phyloP scores from a whole-genome alignment of 2,329 filamentous ascomycete species.

The Annulohypoxylon truncatum region DNA sequence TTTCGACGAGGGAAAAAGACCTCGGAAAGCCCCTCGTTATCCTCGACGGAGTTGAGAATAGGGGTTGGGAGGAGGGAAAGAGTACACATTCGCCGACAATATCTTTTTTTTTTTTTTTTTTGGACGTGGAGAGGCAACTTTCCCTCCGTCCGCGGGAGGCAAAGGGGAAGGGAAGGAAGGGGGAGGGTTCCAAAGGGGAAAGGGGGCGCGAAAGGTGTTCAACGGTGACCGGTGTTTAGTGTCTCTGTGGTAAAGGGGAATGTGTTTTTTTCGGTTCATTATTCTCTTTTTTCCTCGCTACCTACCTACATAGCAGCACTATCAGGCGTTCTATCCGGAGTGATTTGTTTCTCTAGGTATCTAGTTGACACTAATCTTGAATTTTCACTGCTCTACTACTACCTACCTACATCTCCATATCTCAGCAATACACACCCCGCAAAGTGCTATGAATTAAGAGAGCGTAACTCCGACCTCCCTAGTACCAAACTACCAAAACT shows the following conservation, averaged over 20 bases:
- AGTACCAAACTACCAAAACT: neutral
- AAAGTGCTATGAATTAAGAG: neutral
- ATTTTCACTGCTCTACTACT: slow-evolving; percentile 21
- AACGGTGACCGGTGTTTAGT: slow-evolving; percentile 32
- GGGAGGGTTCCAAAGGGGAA: neutral
- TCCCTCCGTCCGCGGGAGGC: slow-evolving; percentile 6
- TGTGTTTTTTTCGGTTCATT: slow-evolving; percentile 22
- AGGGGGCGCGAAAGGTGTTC: slow-evolving; percentile 34
- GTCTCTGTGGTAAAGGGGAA: slow-evolving; percentile 28
- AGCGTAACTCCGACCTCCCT: neutral
- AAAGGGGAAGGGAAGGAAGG: neutral
- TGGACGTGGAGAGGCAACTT: slow-evolving; percentile 9
- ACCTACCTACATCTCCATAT: neutral
- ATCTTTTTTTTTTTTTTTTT: neutral
- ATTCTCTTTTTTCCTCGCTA: slow-evolving; percentile 7
- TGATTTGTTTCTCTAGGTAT: slow-evolving; percentile 16
- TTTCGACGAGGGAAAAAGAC: neutral
- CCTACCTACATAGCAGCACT: slow-evolving; percentile 34
- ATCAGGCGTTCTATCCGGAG: slow-evolving; percentile 31
- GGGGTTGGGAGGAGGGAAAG: neutral
- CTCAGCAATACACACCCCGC: neutral
- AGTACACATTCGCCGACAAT: slow-evolving; percentile 17
- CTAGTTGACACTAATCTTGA: slow-evolving; percentile 26
- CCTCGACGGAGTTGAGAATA: neutral
- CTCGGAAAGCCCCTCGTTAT: slow-evolving; percentile 16